These are phyloP conservation scores for Bromus sterilis DNA, from an alignment of 176 grass and related monocot genomes.

Conservation along the genomic window DNA sequence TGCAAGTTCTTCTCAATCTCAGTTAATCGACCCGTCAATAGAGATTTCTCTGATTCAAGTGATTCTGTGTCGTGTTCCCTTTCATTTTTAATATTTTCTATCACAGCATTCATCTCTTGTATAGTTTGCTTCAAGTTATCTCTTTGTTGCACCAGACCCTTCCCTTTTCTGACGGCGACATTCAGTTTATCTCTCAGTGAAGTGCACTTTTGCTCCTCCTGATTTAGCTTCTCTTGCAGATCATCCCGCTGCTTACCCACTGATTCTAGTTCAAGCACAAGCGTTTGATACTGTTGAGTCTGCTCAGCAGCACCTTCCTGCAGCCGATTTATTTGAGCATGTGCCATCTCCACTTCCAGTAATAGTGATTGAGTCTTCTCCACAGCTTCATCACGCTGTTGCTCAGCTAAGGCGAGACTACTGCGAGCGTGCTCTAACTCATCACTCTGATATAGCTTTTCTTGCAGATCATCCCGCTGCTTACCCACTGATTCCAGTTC, in stretches of 20 bases:
- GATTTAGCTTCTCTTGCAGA: constrained; percentile 66
- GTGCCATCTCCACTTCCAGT: constrained; percentile 49
- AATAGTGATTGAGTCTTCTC: constrained; percentile 42
- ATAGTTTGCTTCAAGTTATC: constrained; percentile 82
- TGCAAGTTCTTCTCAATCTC: constrained; percentile 56
- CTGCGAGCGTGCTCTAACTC: constrained; percentile 1
- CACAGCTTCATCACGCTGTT: constrained; percentile 50
- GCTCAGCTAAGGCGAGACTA: constrained; percentile 31
- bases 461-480: constrained; percentile 58
- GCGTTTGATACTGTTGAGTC: constrained; percentile 37
- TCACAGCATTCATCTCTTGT: constrained; percentile 48
- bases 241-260: constrained; percentile 47
- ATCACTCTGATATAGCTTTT: constrained; percentile 48
- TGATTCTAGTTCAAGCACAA: constrained; percentile 56
- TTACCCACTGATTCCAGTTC: constrained; percentile 52
- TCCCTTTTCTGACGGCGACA: constrained; percentile 90
- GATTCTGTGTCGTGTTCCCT: constrained; percentile 57
- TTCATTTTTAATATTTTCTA: constrained; percentile 50
- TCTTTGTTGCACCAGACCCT: constrained; percentile 84
- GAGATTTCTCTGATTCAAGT: constrained; percentile 70
- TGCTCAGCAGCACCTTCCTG: constrained; percentile 46
- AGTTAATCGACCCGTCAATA: constrained; percentile 48
- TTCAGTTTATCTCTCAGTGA: constrained; percentile 89
- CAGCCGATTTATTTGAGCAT: constrained; percentile 41
- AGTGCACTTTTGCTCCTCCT: constrained; percentile 65